Base-by-base conservation (phyloP, 2,329 filamentous ascomycete species). In the Aspergillus sojae region DNA sequence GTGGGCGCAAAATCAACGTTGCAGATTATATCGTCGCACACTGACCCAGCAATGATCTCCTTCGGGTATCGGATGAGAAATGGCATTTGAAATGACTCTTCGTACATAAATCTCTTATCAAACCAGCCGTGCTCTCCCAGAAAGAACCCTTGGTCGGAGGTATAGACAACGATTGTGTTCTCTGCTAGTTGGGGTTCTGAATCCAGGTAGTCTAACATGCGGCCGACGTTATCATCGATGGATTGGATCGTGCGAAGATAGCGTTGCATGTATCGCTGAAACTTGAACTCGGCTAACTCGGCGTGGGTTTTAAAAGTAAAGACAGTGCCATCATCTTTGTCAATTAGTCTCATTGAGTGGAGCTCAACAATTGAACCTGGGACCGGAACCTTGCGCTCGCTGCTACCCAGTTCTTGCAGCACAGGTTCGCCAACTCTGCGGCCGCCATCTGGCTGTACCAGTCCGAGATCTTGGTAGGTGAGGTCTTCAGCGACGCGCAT, bases 71-170 rank as follows among this genome's bases (percentile, higher is more conserved):
- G 78, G 10, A 83, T 76, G 4, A 86, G 68, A 55, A 86, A 84
- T 0, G 84, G 84, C 84, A 86, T 86, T 71, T 86, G 83, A 73
- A 86, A 86, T 16, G 76, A 80, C 70, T 86, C 83, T 65, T 86
- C 84, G 71, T 86, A 86, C 81, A 86, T 85, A 71, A 86, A 85
- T 3, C 84, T 80, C 72, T 86, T 86, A 70, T 86, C 84, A 67
- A 85, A 86, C 34, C 83, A 86, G 59, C 84, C 84, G 64, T 86
- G 84, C 62, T 86, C 84, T 9, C 84, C 84, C 0, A 86, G 79
- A 70, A 86, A 86, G 74, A 86, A 86, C 6, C 84, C 84, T 64
- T 86, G 83, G 65, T 85, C 84, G 0, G 82, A 84, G 0, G 81
- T 85, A 65, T 86, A 86, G n/a, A 85, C 77, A 2, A 86, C 80